These are phyloP conservation scores for Salvia rosmarinus DNA, from an alignment of 257 asterid genomes.

Conservation along the genomic window DNA sequence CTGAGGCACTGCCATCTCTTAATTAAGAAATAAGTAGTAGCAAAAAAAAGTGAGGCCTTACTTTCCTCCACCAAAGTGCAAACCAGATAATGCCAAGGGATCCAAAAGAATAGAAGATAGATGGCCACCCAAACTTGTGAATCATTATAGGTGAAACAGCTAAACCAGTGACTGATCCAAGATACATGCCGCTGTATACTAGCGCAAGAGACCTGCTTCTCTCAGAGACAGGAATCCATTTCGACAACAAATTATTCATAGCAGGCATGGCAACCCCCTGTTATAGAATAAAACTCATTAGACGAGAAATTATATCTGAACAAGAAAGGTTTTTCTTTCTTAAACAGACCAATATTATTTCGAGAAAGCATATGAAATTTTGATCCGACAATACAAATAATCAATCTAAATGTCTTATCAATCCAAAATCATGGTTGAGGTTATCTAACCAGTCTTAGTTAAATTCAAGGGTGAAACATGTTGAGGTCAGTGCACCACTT, in stretches of 20 bases:
- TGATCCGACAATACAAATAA: neutral
- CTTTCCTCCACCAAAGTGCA: conserved; percentile 90
- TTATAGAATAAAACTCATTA: conserved; percentile 8
- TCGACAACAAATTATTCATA: conserved; percentile 88
- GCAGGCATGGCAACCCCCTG: conserved; percentile 98
- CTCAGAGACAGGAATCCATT: conserved; percentile 97
- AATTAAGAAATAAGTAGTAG: too few relatives aligned
- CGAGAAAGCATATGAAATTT: neutral
- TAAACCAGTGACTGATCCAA: conserved; percentile 96
- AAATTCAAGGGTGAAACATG: neutral
- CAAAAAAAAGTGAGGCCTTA: conserved; percentile 46
- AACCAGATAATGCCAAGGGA: conserved; percentile 95
- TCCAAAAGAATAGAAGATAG: conserved; percentile 92
- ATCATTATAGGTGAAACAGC: conserved; percentile 81
- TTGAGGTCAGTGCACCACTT: neutral
- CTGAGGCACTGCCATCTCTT: too few relatives aligned
- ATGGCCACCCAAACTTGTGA: conserved; percentile 92
- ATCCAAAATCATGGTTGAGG: neutral
- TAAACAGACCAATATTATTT: conserved; percentile 10
- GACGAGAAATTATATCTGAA: conserved; percentile 19
- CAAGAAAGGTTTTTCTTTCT: conserved; percentile 12
- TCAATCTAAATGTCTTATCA: neutral
- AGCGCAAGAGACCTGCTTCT: conserved; percentile 98
- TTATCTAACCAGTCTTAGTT: neutral
- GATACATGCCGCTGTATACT: conserved; percentile 99